A percentile compares a stretch with the other conserved stretches of the same genome.
Evolutionary conservation across 495 filamentous ascomycete species (phyloP).

Genomic region (Aspergillus asperescens): DNA sequence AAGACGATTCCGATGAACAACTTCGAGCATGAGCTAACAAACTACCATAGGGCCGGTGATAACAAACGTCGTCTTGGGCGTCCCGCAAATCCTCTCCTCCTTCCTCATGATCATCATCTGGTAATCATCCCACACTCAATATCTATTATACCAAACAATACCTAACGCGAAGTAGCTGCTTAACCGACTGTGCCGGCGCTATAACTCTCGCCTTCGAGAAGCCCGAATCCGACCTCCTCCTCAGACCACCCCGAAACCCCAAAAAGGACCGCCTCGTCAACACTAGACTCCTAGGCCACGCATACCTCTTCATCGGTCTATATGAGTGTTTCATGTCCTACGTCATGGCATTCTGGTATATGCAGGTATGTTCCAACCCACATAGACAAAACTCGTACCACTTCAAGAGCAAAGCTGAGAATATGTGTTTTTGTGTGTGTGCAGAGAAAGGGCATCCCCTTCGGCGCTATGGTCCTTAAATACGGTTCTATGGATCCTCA

Average conservation of each 20-base stretch:
- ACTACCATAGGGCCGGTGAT: conserved; percentile 48
- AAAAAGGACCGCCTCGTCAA: conserved; percentile 61
- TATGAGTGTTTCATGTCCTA: conserved; percentile 56
- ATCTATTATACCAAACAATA: conserved; percentile 19
- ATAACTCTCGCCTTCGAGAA: conserved; percentile 59
- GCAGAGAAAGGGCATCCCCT: conserved; percentile 45
- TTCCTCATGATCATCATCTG: conserved; percentile 68
- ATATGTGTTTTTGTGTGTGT: no score
- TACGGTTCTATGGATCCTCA: conserved; percentile 46
- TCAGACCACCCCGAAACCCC: conserved; percentile 53
- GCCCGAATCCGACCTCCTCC: conserved; percentile 55
- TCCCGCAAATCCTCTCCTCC: conserved; percentile 60
- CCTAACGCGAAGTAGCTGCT: conserved; percentile 47
- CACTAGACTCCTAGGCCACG: conserved; percentile 56
- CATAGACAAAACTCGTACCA: neutral
- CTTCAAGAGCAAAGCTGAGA: no score
- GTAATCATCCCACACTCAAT: conserved; percentile 44
- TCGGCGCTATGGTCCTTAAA: conserved; percentile 52
- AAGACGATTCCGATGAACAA: neutral
- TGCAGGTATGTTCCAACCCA: conserved; percentile 28
- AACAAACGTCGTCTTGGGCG: conserved; percentile 60
- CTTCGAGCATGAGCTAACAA: neutral
- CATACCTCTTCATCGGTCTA: conserved; percentile 59
- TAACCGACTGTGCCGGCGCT: conserved; percentile 54
- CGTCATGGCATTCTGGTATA: conserved; percentile 63